These are phyloP conservation scores for Fusarium newnesense DNA, from an alignment of 2,329 filamentous ascomycete species.

Conservation along the genomic window DNA sequence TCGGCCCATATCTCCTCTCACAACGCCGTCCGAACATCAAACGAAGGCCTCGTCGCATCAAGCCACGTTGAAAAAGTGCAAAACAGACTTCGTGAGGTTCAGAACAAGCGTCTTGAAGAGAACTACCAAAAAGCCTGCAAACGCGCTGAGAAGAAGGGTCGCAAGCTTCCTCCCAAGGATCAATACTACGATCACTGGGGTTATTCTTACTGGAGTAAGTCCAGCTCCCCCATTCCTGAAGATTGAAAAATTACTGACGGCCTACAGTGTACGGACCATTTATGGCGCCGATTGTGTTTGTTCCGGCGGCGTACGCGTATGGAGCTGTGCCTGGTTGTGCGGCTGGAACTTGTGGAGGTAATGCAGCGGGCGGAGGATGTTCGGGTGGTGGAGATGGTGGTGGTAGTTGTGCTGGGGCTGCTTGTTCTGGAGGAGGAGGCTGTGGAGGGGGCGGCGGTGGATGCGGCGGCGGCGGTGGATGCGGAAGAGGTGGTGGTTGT, in stretches of 20 bases:
- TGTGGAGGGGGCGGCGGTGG: neutral
- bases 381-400: slow-evolving; percentile 30
- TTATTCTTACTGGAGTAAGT: slow-evolving; percentile 56
- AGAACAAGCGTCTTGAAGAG: slow-evolving; percentile 55
- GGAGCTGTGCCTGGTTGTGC: slow-evolving; percentile 51
- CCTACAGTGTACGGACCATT: slow-evolving; percentile 57
- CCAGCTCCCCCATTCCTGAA: fast-evolving
- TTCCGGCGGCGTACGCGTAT: slow-evolving; percentile 53
- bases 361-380: slow-evolving; percentile 54
- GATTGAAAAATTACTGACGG: fast-evolving
- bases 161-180: slow-evolving; percentile 58
- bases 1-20: slow-evolving; percentile 79
- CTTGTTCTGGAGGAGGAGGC: neutral
- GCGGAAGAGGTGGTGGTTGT: neutral
- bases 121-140: slow-evolving; percentile 66
- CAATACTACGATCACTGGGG: slow-evolving; percentile 67
- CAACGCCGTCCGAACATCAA: slow-evolving; percentile 64
- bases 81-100: slow-evolving; percentile 20
- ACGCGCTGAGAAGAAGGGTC: slow-evolving; percentile 61
- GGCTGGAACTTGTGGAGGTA: slow-evolving; percentile 60
- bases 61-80: slow-evolving; percentile 13
- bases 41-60: slow-evolving; percentile 4
- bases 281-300: slow-evolving; percentile 55
- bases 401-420: slow-evolving; percentile 9
- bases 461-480: neutral